A percentile compares a stretch with the other conserved stretches of the same genome.
phyloP scores from a whole-genome alignment of 1,284 basidiomycete genomes.

The Irpex sp. region DNA sequence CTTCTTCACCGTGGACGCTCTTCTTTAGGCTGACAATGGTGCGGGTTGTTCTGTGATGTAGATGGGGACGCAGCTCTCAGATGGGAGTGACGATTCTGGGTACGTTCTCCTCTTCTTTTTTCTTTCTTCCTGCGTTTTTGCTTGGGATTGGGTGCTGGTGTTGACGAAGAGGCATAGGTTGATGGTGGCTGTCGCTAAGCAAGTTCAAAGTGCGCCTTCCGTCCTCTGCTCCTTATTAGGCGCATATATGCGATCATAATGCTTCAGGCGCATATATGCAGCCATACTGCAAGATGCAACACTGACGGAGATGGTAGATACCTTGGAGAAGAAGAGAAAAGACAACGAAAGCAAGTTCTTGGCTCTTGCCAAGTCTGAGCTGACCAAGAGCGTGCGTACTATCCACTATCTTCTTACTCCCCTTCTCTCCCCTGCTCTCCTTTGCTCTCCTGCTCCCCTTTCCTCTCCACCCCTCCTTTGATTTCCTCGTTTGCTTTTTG shows the following conservation, averaged over 20 bases:
- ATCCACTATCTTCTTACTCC: not conserved
- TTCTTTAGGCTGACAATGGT: no score
- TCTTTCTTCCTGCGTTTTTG: not conserved
- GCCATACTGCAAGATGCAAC: no score
- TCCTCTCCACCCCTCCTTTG: not conserved
- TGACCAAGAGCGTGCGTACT: conserved; percentile 26
- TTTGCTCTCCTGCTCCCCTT: no score
- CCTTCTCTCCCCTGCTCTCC: no score
- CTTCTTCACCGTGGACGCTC: no score
- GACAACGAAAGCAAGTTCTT: conserved; percentile 32
- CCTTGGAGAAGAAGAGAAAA: conserved; percentile 32
- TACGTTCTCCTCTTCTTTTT: not conserved
- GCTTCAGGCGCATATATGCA: not conserved
- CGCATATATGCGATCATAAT: not conserved
- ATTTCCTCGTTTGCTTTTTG: no score
- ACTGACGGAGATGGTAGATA: not conserved
- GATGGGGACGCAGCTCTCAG: not conserved
- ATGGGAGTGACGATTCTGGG: conserved; percentile 9
- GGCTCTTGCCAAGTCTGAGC: conserved; percentile 23
- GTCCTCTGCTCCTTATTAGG: conserved; percentile 1
- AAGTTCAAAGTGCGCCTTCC: conserved; percentile 24
- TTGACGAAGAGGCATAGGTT: conserved; percentile 12
- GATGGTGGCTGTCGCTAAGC: conserved; percentile 23
- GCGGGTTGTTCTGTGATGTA: not conserved
- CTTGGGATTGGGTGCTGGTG: not conserved